Conservation (phyloP, 805 yeast genomes). For the Cyberlindnera amylophila region DNA sequence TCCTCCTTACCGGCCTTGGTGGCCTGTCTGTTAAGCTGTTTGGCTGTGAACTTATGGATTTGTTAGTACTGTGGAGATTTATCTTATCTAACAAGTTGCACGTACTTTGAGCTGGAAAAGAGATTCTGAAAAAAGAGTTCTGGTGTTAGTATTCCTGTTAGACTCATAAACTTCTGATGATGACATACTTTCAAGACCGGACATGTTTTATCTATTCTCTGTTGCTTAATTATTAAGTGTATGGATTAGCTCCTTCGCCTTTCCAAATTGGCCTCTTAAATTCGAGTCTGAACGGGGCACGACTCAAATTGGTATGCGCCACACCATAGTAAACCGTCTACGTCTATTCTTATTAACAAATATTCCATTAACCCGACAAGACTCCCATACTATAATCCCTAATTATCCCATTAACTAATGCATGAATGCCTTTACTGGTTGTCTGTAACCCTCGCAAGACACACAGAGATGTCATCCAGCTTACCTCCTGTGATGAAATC, state of each 20-base stretch:
- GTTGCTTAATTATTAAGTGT: too few relatives aligned
- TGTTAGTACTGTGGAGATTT: conserved; percentile 13
- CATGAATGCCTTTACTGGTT: background rate
- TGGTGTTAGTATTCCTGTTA: background rate
- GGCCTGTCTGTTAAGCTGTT: conserved; percentile 87
- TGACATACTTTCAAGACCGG: background rate
- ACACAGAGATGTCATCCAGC: conserved; percentile 50
- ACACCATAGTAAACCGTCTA: too few relatives aligned
- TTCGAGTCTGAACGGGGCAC: too few relatives aligned
- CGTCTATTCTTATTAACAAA: too few relatives aligned
- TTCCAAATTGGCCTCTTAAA: too few relatives aligned
- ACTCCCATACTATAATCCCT: too few relatives aligned
- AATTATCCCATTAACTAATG: too few relatives aligned
- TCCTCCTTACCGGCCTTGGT: conserved; percentile 89
- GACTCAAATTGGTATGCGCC: too few relatives aligned
- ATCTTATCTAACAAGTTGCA: background rate
- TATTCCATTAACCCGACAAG: too few relatives aligned
- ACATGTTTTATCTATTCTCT: background rate
- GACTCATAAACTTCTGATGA: too few relatives aligned
- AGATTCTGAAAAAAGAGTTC: background rate
- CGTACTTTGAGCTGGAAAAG: background rate
- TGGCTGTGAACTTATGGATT: conserved; percentile 73
- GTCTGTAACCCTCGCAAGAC: conserved; percentile 40
- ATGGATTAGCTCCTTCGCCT: too few relatives aligned
- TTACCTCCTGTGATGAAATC: conserved; percentile 46